Evolutionary conservation across 2,329 filamentous ascomycete genomes (phyloP).

Genomic region (Aureobasidium namibiae): DNA sequence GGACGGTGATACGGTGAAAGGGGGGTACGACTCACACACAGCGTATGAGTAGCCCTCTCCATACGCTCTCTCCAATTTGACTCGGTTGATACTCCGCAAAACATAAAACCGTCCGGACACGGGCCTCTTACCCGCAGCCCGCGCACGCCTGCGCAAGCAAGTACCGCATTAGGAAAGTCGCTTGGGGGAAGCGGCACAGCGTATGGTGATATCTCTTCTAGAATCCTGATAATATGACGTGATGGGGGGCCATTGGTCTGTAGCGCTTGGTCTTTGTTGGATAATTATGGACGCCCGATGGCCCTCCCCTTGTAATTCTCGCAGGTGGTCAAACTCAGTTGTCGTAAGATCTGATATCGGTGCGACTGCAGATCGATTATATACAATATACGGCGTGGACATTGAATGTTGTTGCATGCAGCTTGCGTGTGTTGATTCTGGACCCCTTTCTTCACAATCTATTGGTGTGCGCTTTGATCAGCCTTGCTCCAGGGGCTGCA

Average conservation of each 20-base stretch:
- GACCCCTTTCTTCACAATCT: background rate
- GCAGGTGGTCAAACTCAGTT: background rate
- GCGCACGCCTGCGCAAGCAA: no score
- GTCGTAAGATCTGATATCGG: background rate
- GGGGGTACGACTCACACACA: background rate
- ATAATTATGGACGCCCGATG: background rate
- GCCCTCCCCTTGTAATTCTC: background rate
- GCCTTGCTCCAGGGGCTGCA: background rate
- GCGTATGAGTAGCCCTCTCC: no score
- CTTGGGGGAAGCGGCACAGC: background rate
- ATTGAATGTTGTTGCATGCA: background rate
- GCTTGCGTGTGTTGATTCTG: background rate
- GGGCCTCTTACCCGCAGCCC: background rate
- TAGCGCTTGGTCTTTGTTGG: background rate
- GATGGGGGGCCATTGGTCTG: background rate
- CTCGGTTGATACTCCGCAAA: background rate
- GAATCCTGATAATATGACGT: background rate
- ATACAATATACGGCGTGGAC: background rate
- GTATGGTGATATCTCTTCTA: background rate
- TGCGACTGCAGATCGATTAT: background rate
- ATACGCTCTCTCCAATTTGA: background rate
- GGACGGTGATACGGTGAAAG: background rate
- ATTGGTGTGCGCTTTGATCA: background rate
- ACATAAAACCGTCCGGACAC: background rate
- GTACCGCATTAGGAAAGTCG: background rate